Percentiles rank a stretch among this genome's conserved stretches.
These are phyloP conservation scores for Fagopyrum esculentum DNA, from an alignment of 148 eudicot genomes.

Conservation along the genomic window DNA sequence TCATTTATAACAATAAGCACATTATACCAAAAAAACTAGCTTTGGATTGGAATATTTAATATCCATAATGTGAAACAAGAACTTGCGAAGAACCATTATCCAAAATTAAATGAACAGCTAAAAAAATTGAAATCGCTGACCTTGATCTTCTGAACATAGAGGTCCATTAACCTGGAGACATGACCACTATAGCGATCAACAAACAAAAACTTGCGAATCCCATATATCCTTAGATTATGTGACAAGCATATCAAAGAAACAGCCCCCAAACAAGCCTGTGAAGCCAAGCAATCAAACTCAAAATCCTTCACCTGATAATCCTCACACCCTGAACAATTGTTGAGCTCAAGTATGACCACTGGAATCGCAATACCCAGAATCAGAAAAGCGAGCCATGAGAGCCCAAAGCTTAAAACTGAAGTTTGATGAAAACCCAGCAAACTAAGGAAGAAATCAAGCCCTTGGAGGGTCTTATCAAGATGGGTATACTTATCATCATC, in stretches of 20 bases:
- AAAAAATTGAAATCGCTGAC: conserved; percentile 25
- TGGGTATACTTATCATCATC: conserved; percentile 19
- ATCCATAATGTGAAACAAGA: no score
- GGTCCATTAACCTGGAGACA: conserved; percentile 34
- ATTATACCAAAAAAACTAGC: no score
- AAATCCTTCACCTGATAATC: conserved; percentile 42
- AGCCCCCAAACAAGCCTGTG: conserved; percentile 50
- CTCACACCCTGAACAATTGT: conserved; percentile 36
- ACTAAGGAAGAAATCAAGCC: conserved; percentile 34
- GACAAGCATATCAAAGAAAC: conserved; percentile 63
- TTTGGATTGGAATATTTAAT: no score
- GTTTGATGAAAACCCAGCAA: conserved; percentile 50
- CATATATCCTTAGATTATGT: conserved; percentile 46
- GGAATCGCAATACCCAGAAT: conserved; percentile 41
- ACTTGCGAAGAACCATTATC: no score
- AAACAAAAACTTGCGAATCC: conserved; percentile 52
- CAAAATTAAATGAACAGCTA: neutral
- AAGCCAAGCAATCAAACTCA: conserved; percentile 46
- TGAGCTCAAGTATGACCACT: conserved; percentile 24
- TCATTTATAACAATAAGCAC: no score
- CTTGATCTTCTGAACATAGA: conserved; percentile 48
- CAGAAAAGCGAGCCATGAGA: conserved; percentile 50
- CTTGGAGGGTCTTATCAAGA: conserved; percentile 30
- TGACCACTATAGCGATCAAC: conserved; percentile 50
- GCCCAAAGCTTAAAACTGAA: conserved; percentile 19